Evolutionary conservation across 306 rosid species (phyloP), one percentile per base, ranked within the genome.

Genomic region (Hippophae gyantsensis): DNA sequence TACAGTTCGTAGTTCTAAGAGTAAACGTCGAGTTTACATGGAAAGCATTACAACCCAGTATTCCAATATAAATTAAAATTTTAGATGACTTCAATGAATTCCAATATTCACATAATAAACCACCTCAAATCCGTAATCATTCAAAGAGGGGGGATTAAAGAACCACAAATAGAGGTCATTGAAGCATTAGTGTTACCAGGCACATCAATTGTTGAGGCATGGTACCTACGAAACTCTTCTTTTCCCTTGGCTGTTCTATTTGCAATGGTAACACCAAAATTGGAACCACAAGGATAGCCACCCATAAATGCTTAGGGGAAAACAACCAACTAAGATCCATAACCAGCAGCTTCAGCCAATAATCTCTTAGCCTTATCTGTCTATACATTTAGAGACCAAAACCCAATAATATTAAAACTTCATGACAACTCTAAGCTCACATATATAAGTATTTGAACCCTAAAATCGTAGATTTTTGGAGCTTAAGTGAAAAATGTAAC

Each of bases 281-380:
- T 67, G 1, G 95, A 90, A 53, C 98, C 98, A 13, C 94, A 95
- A 0, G 98, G 98, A 54, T 87, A 90, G 7, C 98, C 98, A 13
- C 96, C 98, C 42, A 90, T 76, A 76, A 85, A 90, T 8, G 96
- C 98, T 77, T 90, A 95, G 7, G 96, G 98, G 76, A 90, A 90
- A 53, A 90, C 86, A 68, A 90, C 96, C 64, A 87, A 63, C 81
- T 85, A 95, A 48, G 98, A 69, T 3, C 98, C 96, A 71, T 68
- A 75, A 47, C 87, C 72, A 7, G 87, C 92, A 0, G 98, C 95
- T 78, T 87, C 95, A 11, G 92, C 95, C 75, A 87, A 27, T 75
- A 90, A 79, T 50, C 92, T 85, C 74, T 87, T 96, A 18, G 98
- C 98, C 82, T 90, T 90, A 58, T 87, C 96, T 85, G 69, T 26